phyloP scores from a whole-genome alignment of 73 alveolate species.

The Paramecium tetraurelia region DNA sequence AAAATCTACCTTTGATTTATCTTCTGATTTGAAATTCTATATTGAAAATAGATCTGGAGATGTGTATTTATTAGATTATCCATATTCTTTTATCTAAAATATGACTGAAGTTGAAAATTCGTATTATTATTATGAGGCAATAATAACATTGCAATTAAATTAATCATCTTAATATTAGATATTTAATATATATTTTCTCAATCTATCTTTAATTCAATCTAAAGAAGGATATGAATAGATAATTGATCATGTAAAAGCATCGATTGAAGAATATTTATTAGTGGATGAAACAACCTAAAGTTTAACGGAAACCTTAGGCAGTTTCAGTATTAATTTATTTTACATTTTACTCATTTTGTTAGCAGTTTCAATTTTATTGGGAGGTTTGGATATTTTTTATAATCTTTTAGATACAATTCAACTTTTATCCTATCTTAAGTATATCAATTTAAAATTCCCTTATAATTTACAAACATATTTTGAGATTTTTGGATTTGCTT shows the following conservation, averaged over 20 bases:
- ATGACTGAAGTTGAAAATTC: not conserved
- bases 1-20: not conserved
- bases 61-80: not conserved
- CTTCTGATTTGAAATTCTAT: not conserved
- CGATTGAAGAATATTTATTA: not conserved
- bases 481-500: not conserved
- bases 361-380: not conserved
- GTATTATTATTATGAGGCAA: not conserved
- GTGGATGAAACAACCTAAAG: not conserved
- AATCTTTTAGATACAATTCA: not conserved
- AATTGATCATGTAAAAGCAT: not conserved
- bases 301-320: not conserved
- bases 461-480: not conserved
- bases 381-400: conserved; percentile 23
- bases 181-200: not conserved
- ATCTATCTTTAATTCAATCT: not conserved
- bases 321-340: not conserved
- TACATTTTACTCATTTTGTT: not conserved
- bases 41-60: not conserved
- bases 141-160: not conserved
- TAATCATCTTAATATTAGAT: not conserved
- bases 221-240: not conserved
- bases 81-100: not conserved
- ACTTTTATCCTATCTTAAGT: not conserved
- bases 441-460: conserved; percentile 1